Percentiles rank a stretch among this genome's conserved stretches.
These are phyloP conservation scores for Phytopythium helicoides DNA, from an alignment of 352 stramenopile genomes.

Conservation along the genomic window DNA sequence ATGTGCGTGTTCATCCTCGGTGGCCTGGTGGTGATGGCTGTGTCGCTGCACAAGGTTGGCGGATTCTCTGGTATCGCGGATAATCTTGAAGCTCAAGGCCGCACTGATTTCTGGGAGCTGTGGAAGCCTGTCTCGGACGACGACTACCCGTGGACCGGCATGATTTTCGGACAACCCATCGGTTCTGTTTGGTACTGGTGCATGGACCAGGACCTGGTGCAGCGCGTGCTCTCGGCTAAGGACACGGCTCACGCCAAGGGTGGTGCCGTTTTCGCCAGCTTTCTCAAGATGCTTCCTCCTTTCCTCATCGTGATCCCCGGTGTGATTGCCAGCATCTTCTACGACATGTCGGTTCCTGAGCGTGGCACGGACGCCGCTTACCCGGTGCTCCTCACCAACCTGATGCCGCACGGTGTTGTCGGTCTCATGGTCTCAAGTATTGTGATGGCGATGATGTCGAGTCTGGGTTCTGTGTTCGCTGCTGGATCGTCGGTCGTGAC, in stretches of 20 bases:
- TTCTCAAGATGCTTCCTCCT: conserved; percentile 63
- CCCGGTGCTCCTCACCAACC: conserved; percentile 57
- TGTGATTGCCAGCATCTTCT: conserved; percentile 57
- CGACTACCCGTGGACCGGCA: conserved; percentile 70
- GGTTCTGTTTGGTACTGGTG: conserved; percentile 75
- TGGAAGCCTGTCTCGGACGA: conserved; percentile 48
- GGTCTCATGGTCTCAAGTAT: conserved; percentile 69
- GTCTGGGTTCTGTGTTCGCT: conserved; percentile 60
- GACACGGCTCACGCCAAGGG: conserved; percentile 59
- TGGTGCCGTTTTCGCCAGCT: conserved; percentile 49
- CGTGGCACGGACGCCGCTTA: conserved; percentile 61
- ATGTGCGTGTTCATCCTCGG: conserved; percentile 64
- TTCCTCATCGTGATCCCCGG: conserved; percentile 71
- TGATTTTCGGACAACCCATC: conserved; percentile 62
- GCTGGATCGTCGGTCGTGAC: conserved; percentile 57
- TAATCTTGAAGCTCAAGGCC: conserved; percentile 39
- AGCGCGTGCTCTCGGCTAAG: conserved; percentile 68
- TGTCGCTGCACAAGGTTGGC: conserved; percentile 50
- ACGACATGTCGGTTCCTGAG: conserved; percentile 49
- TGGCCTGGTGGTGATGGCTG: conserved; percentile 53
- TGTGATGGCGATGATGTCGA: conserved; percentile 73
- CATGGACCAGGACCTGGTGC: conserved; percentile 70
- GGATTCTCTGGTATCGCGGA: conserved; percentile 47
- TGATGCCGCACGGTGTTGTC: conserved; percentile 64
- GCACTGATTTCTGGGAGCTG: conserved; percentile 45